phyloP scores from a whole-genome alignment of 108 stramenopile species.

The Schizochytrium sp. region DNA sequence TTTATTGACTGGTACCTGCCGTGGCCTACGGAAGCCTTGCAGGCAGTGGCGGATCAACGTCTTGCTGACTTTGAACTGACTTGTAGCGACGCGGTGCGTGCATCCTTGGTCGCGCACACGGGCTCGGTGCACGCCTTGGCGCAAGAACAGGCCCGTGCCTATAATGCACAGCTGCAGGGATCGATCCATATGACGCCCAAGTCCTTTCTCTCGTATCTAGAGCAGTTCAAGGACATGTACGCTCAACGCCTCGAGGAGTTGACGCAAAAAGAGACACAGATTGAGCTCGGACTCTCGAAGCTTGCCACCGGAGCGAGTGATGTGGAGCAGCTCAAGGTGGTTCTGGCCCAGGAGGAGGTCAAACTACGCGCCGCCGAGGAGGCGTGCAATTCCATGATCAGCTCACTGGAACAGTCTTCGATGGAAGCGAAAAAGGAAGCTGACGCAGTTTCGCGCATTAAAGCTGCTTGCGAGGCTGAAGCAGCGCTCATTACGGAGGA shows the following conservation, averaged over 20 bases:
- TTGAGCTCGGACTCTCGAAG: conserved; percentile 49
- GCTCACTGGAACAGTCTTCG: conserved; percentile 33
- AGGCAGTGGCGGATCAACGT: conserved; percentile 35
- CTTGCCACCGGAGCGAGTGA: conserved; percentile 46
- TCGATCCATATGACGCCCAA: conserved; percentile 57
- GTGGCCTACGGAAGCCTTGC: conserved; percentile 55
- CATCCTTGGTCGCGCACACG: conserved; percentile 44
- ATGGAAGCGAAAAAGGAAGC: conserved; percentile 56
- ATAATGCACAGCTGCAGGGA: conserved; percentile 48
- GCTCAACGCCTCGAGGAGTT: conserved; percentile 29
- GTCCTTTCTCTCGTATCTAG: conserved; percentile 45
- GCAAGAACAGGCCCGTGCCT: conserved; percentile 46
- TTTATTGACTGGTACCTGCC: conserved; percentile 61
- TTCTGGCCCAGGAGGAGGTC: conserved; percentile 49
- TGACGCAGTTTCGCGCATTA: conserved; percentile 47
- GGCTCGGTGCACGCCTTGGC: conserved; percentile 48
- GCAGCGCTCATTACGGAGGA: conserved; percentile 43
- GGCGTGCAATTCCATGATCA: conserved; percentile 49
- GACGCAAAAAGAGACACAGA: conserved; percentile 37
- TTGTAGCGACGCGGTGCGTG: conserved; percentile 30
- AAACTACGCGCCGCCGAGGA: conserved; percentile 42
- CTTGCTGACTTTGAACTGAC: conserved; percentile 25
- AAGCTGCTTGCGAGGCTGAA: conserved; percentile 48
- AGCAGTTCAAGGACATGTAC: conserved; percentile 38
- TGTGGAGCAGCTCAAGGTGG: conserved; percentile 57